Conservation (phyloP, 768 basidiomycete genomes). For the Fibroporia radiculosa region DNA sequence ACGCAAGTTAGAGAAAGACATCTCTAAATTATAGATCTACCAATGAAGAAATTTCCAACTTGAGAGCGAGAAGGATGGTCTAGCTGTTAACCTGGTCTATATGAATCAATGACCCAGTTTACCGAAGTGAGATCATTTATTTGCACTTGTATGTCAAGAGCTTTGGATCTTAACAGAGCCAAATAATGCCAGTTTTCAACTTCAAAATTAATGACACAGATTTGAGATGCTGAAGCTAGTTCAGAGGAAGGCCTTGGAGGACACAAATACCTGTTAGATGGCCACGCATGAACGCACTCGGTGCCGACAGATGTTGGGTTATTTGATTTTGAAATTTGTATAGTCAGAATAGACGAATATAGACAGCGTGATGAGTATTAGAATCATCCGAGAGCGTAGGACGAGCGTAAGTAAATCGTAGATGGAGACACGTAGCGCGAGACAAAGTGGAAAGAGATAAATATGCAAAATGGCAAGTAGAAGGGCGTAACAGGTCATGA, state of each 20-base stretch:
- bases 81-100: not conserved
- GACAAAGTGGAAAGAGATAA: constrained; percentile 1
- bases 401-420: not conserved
- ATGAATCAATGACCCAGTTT: not conserved
- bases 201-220: no score
- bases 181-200: no score
- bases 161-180: constrained; percentile 15
- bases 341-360: not conserved
- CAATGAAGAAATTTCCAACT: no score
- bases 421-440: not conserved
- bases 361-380: not conserved
- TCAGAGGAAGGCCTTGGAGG: no score
- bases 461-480: constrained; percentile 5
- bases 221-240: no score
- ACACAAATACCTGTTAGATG: no score
- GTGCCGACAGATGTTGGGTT: no score
- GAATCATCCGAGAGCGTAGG: constrained; percentile 1
- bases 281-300: no score
- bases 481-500: constrained; percentile 11
- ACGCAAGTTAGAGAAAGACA: constrained; percentile 20
- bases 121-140: constrained; percentile 3
- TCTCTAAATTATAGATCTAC: constrained; percentile 9
- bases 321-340: not conserved
- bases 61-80: not conserved
- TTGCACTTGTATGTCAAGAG: constrained; percentile 11